Conservation (phyloP, 768 basidiomycete species). For the Lactifluus rugatus region DNA sequence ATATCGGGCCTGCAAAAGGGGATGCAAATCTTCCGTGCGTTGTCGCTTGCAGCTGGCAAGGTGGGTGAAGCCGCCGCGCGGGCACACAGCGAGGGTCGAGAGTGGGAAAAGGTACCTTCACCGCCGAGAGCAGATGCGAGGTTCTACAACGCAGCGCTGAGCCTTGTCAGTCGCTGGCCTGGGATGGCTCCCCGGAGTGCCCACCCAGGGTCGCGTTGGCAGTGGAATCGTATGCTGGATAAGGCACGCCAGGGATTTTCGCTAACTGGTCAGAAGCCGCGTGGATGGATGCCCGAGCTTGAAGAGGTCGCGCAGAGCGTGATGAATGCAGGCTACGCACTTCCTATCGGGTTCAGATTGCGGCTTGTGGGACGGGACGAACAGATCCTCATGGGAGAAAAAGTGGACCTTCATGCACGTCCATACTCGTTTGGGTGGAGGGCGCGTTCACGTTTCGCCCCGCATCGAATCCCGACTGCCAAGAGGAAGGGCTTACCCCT, state of each 20-base stretch:
- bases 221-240: constrained; percentile 22
- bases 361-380: constrained; percentile 11
- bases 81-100: background rate
- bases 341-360: constrained; percentile 11
- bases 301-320: constrained; percentile 9
- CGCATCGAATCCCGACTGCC: constrained; percentile 14
- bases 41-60: background rate
- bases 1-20: background rate
- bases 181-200: constrained; percentile 15
- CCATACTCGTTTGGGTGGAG: background rate
- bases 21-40: constrained; percentile 1
- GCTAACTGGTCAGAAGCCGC: background rate
- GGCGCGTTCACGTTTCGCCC: background rate
- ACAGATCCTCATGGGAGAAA: background rate
- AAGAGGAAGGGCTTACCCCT: constrained; percentile 22
- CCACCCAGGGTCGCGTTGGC: constrained; percentile 24
- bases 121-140: constrained; percentile 38
- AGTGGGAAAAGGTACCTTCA: background rate
- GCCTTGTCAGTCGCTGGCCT: constrained; percentile 25
- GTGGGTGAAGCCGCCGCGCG: background rate
- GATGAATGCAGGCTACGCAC: constrained; percentile 3
- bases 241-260: constrained; percentile 16
- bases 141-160: constrained; percentile 57
- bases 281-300: constrained; percentile 9
- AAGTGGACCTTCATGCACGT: background rate